Evolutionary conservation across 495 filamentous ascomycete genomes (phyloP), one percentile per base, ranked within the genome.

Genomic region (Chaetomium cochliodes): DNA sequence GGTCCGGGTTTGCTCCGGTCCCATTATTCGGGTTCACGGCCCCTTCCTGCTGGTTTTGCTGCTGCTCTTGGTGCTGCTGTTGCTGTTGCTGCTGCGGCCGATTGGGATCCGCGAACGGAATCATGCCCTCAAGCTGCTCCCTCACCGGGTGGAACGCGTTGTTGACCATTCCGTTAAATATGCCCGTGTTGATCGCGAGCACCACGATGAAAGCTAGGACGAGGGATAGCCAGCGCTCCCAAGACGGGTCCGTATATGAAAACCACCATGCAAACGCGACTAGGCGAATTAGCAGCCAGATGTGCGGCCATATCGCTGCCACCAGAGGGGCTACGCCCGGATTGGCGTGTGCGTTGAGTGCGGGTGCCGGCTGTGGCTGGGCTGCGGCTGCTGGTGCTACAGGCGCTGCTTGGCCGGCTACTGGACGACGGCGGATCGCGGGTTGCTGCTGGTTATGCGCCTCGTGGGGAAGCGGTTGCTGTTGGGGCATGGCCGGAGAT

Each of bases 201-300:
- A 90, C 77, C 8, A 83, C 66, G 13, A 88, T 65, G 42, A 59
- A 57, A 1, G 86, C 82, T 16, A 88, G 76, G 3, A 83, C 68
- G n/a, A 82, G 76, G 41, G 89, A 83, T 18, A 90, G 62, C 66
- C 85, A 86, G 41, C 91, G 85, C 9, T 84, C 82, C 88, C 88
- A 92, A 50, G 78, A 82, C 5, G 87, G 84, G 30, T 86, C 84
- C n/a, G 86, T 84, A 9, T 86, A 84, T 20, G 88, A 90, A 65
- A 93, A 90, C 74, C 92, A 86, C 79, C 89, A 93, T 42, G 91
- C 85, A 74, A 96, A 91, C 55, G 87, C 82, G 50, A 86, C 84
- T 22, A 97, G 75, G 37, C 91, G 86, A 52, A 91, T 75, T n/a
- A 94, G 76, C 20, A 94, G 81, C 91, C 91, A 96, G 23, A 94